Conservation (phyloP, 805 yeast genomes). For the Candida sphagnicola region DNA sequence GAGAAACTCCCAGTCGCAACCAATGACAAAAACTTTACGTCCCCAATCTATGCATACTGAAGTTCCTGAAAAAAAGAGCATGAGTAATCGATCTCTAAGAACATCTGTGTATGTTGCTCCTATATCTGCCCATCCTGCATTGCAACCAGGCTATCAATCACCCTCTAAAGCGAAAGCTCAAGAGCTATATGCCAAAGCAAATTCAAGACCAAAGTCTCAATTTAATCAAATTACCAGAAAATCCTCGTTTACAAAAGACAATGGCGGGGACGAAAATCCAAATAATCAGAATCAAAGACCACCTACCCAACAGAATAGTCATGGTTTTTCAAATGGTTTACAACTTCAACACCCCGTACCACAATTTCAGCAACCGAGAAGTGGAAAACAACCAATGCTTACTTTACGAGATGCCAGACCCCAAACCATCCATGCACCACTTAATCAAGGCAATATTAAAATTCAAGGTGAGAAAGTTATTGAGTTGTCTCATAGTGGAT, state of each 20-base stretch:
- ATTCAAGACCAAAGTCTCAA: conserved; percentile 35
- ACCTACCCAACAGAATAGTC: background rate
- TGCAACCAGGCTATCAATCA: conserved; percentile 33
- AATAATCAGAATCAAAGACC: too few species aligned
- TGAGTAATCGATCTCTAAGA: conserved; percentile 29
- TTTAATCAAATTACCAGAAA: conserved; percentile 39
- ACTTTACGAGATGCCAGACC: conserved; percentile 3
- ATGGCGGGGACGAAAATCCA: too few species aligned
- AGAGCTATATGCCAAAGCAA: conserved; percentile 50
- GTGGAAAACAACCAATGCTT: conserved; percentile 2
- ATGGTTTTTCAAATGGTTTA: background rate
- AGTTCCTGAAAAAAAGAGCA: conserved; percentile 10
- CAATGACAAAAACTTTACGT: conserved; percentile 23
- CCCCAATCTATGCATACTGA: conserved; percentile 26
- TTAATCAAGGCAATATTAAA: background rate
- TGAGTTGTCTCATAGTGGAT: conserved; percentile 14
- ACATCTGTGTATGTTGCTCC: conserved; percentile 27
- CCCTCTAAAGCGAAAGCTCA: conserved; percentile 46
- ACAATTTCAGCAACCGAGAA: conserved; percentile 4
- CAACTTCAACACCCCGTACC: conserved; percentile 3
- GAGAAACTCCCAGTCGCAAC: conserved; percentile 4
- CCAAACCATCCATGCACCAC: conserved; percentile 1
- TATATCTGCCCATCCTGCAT: conserved; percentile 37
- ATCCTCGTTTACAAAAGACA: conserved; percentile 62
- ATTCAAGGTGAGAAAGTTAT: background rate